phyloP scores from a whole-genome alignment of 108 stramenopile genomes.

The Cyclotella baltica region DNA sequence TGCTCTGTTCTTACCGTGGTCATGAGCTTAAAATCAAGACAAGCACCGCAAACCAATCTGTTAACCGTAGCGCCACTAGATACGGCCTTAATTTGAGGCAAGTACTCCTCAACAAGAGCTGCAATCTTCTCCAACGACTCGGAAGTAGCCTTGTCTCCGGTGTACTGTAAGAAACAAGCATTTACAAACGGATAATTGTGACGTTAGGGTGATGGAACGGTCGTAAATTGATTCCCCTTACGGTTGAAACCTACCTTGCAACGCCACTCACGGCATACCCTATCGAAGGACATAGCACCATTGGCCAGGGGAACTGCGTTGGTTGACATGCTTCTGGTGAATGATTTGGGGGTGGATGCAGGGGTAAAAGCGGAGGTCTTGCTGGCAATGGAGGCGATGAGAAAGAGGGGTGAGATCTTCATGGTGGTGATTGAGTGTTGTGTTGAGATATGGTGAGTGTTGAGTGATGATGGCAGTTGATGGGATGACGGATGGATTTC shows the following conservation, averaged over 20 bases:
- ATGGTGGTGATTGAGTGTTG: constrained; percentile 1
- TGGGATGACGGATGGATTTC: too few relatives aligned
- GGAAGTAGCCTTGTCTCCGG: constrained; percentile 80
- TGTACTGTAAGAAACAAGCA: constrained; percentile 52
- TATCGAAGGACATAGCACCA: constrained; percentile 85
- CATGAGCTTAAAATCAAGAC: constrained; percentile 91
- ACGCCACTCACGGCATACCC: constrained; percentile 90
- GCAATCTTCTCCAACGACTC: constrained; percentile 77
- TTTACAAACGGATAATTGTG: neutral
- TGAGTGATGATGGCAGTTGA: neutral
- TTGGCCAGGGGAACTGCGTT: constrained; percentile 80
- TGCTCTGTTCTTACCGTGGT: constrained; percentile 58
- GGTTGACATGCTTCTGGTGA: constrained; percentile 47
- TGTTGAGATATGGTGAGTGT: too few relatives aligned
- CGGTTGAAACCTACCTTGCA: constrained; percentile 45
- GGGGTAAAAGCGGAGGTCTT: constrained; percentile 2
- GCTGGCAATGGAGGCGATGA: constrained; percentile 14
- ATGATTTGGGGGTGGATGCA: constrained; percentile 13
- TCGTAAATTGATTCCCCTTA: neutral
- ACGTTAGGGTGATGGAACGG: neutral
- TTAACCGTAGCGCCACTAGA: constrained; percentile 74
- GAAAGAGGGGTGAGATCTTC: constrained; percentile 29
- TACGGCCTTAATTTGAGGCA: constrained; percentile 79
- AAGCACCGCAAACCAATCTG: constrained; percentile 84
- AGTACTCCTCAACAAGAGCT: constrained; percentile 81